These are phyloP conservation scores for Trichoderma koningii DNA, from an alignment of 2,329 filamentous ascomycete species.

Conservation along the genomic window DNA sequence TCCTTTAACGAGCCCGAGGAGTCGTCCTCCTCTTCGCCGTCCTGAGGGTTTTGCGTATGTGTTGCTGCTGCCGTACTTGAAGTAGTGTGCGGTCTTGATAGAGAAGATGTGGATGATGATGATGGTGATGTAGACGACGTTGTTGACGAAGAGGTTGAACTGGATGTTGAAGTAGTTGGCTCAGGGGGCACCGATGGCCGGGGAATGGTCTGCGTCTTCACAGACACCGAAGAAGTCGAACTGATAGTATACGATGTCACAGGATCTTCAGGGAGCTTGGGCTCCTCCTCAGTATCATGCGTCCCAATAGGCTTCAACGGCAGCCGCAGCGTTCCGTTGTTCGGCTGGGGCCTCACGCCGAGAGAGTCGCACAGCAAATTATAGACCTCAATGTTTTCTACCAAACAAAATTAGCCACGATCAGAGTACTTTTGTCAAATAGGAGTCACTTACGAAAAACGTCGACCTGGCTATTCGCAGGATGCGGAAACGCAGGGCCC, in stretches of 20 bases:
- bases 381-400: constrained; percentile 93
- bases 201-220: constrained; percentile 27
- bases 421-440: neutral
- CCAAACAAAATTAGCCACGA: constrained; percentile 34
- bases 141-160: constrained; percentile 23
- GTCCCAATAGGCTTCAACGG: constrained; percentile 65
- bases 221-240: neutral
- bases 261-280: constrained; percentile 58
- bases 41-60: constrained; percentile 6
- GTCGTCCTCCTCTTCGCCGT: constrained; percentile 30
- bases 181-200: constrained; percentile 12
- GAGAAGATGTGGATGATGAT: neutral
- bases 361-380: constrained; percentile 91
- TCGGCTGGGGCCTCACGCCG: constrained; percentile 69
- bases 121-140: constrained; percentile 28
- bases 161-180: neutral
- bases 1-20: constrained; percentile 35
- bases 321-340: constrained; percentile 83
- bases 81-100: neutral
- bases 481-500: constrained; percentile 88
- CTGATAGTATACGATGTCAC: constrained; percentile 32
- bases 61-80: neutral
- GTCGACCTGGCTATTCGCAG: constrained; percentile 75
- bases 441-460: constrained; percentile 70
- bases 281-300: constrained; percentile 55